A percentile compares a stretch with the other conserved stretches of the same genome.
Conservation (phyloP, 2,329 filamentous ascomycete genomes). For the Delphinella strobiligena region DNA sequence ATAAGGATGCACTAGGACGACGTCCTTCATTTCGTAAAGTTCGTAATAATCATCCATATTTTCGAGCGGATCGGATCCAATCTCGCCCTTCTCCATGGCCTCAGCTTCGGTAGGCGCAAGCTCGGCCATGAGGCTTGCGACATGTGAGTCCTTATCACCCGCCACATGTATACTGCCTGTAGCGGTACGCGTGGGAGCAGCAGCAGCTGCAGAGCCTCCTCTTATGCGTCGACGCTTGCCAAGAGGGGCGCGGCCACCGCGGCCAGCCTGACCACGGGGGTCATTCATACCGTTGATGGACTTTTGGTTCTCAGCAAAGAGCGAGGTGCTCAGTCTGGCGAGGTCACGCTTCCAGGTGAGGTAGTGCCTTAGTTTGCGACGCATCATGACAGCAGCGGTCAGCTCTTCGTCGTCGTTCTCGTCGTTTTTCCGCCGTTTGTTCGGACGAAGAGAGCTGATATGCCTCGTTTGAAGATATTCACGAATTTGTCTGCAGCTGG, state of each 20-base stretch:
- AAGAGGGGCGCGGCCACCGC: constrained; percentile 53
- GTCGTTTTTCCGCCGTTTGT: constrained; percentile 28
- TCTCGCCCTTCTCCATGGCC: constrained; percentile 55
- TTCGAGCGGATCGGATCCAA: constrained; percentile 67
- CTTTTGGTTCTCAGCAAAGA: constrained; percentile 72
- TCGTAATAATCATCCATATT: constrained; percentile 89
- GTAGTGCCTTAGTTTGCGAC: constrained; percentile 74
- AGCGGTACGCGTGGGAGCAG: constrained; percentile 50
- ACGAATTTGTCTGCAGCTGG: constrained; percentile 74
- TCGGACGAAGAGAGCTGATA: background rate
- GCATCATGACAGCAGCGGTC: constrained; percentile 81
- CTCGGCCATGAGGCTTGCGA: constrained; percentile 70
- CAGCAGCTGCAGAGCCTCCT: constrained; percentile 56
- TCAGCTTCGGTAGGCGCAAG: constrained; percentile 72
- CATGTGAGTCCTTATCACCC: constrained; percentile 72
- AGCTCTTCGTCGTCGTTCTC: constrained; percentile 40
- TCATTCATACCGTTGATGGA: constrained; percentile 57
- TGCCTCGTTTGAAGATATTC: constrained; percentile 61
- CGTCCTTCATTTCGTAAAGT: constrained; percentile 79
- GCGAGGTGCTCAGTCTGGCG: constrained; percentile 64
- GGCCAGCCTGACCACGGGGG: constrained; percentile 30
- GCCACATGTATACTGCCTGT: constrained; percentile 65
- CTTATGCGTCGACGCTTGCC: constrained; percentile 80
- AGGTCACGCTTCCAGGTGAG: constrained; percentile 86
- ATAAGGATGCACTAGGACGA: constrained; percentile 84